phyloP scores from a whole-genome alignment of 2,329 filamentous ascomycete genomes.

The Botrytis fragariae region DNA sequence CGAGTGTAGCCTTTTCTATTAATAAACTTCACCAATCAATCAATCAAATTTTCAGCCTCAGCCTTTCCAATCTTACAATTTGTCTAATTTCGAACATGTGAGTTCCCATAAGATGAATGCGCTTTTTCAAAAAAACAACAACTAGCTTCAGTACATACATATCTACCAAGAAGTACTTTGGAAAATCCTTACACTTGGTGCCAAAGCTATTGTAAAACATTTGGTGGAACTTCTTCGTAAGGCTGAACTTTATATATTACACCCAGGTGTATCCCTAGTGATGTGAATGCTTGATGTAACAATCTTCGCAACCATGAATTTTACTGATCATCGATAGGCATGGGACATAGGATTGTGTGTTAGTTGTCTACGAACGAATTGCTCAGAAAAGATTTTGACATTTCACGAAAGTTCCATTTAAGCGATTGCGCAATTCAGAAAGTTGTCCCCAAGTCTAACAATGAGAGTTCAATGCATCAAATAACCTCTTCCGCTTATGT shows the following conservation, averaged over 20 bases:
- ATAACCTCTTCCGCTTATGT: conserved; percentile 28
- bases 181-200: not conserved
- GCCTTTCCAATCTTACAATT: not conserved
- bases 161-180: not conserved
- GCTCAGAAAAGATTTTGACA: not conserved
- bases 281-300: not conserved
- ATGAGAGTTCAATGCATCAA: conserved; percentile 9
- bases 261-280: conserved; percentile 2
- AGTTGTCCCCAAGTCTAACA: not conserved
- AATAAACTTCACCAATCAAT: conserved; percentile 19
- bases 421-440: not conserved
- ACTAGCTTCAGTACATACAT: not conserved
- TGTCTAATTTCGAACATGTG: not conserved
- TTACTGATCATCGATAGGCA: not conserved
- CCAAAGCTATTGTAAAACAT: conserved; percentile 1
- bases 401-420: not conserved
- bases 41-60: conserved; percentile 16
- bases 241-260: conserved; percentile 12
- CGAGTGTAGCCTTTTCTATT: conserved; percentile 20
- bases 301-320: not conserved
- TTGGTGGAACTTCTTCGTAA: conserved; percentile 1
- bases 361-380: not conserved
- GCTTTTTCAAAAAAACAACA: not conserved
- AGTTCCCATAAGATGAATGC: not conserved
- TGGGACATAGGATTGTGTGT: not conserved